These are phyloP conservation scores for Gelatoporia subvermispora DNA, from an alignment of 768 basidiomycete genomes.

Conservation along the genomic window DNA sequence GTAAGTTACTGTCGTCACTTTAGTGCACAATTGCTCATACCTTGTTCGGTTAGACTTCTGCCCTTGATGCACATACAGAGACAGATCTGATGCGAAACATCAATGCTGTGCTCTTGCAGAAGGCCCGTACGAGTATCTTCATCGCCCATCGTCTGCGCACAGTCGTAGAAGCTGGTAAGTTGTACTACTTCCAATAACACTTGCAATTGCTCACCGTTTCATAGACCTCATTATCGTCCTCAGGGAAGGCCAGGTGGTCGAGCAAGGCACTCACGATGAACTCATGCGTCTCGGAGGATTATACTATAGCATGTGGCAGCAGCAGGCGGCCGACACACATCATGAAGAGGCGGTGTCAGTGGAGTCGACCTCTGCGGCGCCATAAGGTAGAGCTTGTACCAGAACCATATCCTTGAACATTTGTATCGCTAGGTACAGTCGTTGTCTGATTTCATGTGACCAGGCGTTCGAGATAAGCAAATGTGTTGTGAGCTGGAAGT, in stretches of 20 bases:
- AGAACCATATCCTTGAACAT: no score
- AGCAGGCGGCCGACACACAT: constrained; percentile 45
- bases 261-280: constrained; percentile 91
- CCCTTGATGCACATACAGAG: constrained; percentile 93
- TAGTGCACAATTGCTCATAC: not conserved
- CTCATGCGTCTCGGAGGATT: constrained; percentile 66
- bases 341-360: not conserved
- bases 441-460: no score
- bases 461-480: no score
- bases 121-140: constrained; percentile 88
- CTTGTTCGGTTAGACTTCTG: constrained; percentile 71
- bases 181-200: not conserved
- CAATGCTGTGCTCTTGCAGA: constrained; percentile 69
- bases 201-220: constrained; percentile 2
- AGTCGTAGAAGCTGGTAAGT: constrained; percentile 78
- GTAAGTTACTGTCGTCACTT: constrained; percentile 40
- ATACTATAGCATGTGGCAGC: constrained; percentile 79
- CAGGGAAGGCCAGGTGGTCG: constrained; percentile 83
- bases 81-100: constrained; percentile 94
- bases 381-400: no score
- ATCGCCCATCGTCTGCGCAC: constrained; percentile 92
- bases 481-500: no score
- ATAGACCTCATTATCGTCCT: constrained; percentile 91
- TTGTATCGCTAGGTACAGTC: no score
- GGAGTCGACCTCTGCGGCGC: no score